phyloP scores from a whole-genome alignment of 345 rosid genomes.

The Adansonia digitata region DNA sequence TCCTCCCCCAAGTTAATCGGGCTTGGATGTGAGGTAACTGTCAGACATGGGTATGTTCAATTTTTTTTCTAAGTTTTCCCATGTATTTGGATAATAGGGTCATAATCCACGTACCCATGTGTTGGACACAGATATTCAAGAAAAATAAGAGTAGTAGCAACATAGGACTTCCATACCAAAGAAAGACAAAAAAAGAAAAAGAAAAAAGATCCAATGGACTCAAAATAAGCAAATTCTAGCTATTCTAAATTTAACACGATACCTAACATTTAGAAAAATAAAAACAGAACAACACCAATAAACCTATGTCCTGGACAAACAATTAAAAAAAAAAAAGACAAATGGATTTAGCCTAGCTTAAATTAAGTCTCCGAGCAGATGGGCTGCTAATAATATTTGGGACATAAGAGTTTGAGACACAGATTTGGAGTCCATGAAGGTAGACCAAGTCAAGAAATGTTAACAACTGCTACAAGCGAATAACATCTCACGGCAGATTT shows the following conservation, averaged over 20 bases:
- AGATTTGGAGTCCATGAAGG: not conserved
- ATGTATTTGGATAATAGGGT: too few relatives aligned
- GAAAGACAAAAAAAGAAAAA: too few relatives aligned
- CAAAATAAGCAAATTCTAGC: too few relatives aligned
- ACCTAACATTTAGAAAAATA: not conserved
- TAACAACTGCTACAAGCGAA: not conserved
- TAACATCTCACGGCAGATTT: not conserved
- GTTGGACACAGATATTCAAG: too few relatives aligned
- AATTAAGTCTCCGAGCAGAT: not conserved
- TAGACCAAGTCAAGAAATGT: not conserved
- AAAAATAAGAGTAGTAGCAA: too few relatives aligned
- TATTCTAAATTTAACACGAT: not conserved
- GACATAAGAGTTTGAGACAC: not conserved
- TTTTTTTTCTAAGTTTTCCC: too few relatives aligned
- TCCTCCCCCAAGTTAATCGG: too few relatives aligned
- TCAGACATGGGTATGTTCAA: too few relatives aligned
- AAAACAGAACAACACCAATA: not conserved
- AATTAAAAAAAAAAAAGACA: not conserved
- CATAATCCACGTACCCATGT: too few relatives aligned
- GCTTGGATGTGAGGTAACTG: too few relatives aligned
- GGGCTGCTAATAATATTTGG: not conserved
- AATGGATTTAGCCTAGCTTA: not conserved
- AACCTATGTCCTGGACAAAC: not conserved
- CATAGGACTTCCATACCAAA: too few relatives aligned
- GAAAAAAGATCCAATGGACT: too few relatives aligned